Base-by-base conservation (phyloP, 768 basidiomycete genomes). In the Tulasnella sp. region DNA sequence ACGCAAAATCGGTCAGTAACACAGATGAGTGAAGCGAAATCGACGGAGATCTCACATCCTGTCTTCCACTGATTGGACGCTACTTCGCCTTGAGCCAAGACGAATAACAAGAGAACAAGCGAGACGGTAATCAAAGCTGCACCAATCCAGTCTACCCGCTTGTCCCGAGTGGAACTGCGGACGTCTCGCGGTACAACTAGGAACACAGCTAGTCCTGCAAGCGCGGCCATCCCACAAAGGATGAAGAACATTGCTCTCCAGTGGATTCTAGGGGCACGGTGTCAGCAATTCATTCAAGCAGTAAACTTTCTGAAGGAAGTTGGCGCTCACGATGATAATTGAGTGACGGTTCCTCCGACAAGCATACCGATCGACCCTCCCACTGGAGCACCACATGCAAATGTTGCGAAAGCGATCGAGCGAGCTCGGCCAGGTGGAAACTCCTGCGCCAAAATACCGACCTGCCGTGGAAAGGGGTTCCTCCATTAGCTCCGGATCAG, bases 331-430 rank as follows among this genome's bases (percentile, higher is more conserved):
- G 71, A 36, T 69, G 83, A 83, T 9, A 85, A 83, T 79, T 93
- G 87, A 9, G 75, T 76, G 29, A 76, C 31, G 34, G 75, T 76
- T 5, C 75, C 75, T 22, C 94, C 93, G 0, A 93, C 77, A 0
- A 89, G 83, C 38, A 85, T 85, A 1, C 95, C 94, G 17, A 94
- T 83, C 0, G 88, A 91, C 0, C 87, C 91, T 0, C 95, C 95
- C 6, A 96, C 80, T 0, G 95, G 94, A 0, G 91, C 93, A 36
- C 96, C 96, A 0, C 93, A 93, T 0, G 91, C 86, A 79, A 95
- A 96, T 0, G 91, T 89, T 0, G 95, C 88, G 78, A 96, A 97
- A 0, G 93, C 95, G 0, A 89, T 82, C 0, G 92, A 89, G 12
- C 95, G 88, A 0, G 89, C 86, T 84, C 0, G 91, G 90, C 0